Conservation (phyloP, 2,329 filamentous ascomycete species). For the Xylariales sp. region DNA sequence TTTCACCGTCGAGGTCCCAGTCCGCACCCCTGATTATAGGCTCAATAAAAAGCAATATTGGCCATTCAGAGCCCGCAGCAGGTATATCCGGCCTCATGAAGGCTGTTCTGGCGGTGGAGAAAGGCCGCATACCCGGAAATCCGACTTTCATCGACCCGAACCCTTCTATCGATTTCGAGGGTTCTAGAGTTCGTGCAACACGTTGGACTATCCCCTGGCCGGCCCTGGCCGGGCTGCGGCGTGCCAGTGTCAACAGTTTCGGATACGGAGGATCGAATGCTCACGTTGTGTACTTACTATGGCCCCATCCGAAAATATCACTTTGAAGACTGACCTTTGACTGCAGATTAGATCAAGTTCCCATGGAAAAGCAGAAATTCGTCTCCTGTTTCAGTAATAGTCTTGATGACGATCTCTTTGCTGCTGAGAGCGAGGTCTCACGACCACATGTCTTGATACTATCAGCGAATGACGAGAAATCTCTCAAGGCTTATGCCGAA, state of each 20-base stretch:
- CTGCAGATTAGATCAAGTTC: no score
- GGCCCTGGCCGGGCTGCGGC: not conserved
- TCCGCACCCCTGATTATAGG: not conserved
- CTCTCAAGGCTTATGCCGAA: not conserved
- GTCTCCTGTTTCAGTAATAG: no score
- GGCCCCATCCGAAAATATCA: no score
- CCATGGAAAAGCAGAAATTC: no score
- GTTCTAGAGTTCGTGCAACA: conserved; percentile 24
- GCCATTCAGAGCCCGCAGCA: conserved; percentile 48
- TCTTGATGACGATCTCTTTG: not conserved
- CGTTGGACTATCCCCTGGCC: conserved; percentile 18
- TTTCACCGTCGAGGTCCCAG: no score
- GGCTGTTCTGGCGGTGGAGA: conserved; percentile 3
- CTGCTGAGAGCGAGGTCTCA: not conserved
- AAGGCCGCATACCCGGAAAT: conserved; percentile 16
- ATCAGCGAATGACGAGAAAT: conserved; percentile 4
- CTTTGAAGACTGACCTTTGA: no score
- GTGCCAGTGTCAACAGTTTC: conserved; percentile 27
- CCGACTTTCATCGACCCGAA: conserved; percentile 16
- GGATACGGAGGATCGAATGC: conserved; percentile 23
- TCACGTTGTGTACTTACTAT: conserved; percentile 6
- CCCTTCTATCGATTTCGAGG: conserved; percentile 35
- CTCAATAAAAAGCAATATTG: conserved; percentile 49
- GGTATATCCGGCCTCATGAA: conserved; percentile 36
- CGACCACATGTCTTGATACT: not conserved